These are phyloP conservation scores for Eleusine coracana DNA, from an alignment of 176 grass and related monocot genomes.

Conservation along the genomic window DNA sequence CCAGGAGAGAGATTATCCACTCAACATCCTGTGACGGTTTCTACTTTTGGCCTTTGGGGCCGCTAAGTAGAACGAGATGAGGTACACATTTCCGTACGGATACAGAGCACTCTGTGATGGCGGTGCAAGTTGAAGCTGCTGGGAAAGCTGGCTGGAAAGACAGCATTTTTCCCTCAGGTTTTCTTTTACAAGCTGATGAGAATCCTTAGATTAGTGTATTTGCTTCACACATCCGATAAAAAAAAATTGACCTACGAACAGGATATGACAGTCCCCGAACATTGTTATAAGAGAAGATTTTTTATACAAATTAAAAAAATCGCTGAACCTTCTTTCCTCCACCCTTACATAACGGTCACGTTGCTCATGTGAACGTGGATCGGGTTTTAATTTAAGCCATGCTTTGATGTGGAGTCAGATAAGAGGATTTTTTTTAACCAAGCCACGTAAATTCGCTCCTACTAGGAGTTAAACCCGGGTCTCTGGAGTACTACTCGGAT, in stretches of 20 bases:
- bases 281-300: no score
- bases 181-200: background rate
- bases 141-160: background rate
- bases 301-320: no score
- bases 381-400: no score
- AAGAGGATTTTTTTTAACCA: no score
- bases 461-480: no score
- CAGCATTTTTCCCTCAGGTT: background rate
- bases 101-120: background rate
- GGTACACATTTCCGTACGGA: constrained; percentile 33
- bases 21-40: constrained; percentile 24
- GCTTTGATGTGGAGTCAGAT: no score
- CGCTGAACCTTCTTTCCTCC: no score
- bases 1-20: background rate
- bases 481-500: no score
- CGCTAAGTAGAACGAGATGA: background rate
- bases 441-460: no score
- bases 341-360: no score
- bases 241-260: background rate
- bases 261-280: no score
- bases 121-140: background rate
- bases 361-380: no score
- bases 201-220: background rate
- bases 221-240: background rate
- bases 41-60: constrained; percentile 1